Percentiles rank a stretch among this genome's conserved stretches.
phyloP scores from a whole-genome alignment of 1,284 basidiomycete genomes.

The Cryptococcus sp. region DNA sequence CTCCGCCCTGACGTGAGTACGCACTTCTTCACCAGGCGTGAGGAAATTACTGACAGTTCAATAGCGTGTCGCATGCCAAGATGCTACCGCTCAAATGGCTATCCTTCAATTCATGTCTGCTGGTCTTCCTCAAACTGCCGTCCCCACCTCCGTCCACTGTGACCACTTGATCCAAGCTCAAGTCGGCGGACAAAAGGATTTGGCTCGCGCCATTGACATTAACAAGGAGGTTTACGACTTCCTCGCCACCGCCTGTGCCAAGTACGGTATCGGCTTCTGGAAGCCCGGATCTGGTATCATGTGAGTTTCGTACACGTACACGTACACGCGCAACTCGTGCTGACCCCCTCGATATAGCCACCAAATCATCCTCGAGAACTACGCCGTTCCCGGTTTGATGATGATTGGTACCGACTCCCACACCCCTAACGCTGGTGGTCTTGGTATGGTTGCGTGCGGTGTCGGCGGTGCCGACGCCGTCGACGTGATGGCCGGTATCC shows the following conservation, averaged over 20 bases:
- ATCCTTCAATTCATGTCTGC: conserved; percentile 99
- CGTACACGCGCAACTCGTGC: background rate
- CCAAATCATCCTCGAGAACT: conserved; percentile 98
- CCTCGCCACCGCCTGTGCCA: conserved; percentile 94
- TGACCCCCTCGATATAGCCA: conserved; percentile 54
- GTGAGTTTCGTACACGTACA: conserved; percentile 18
- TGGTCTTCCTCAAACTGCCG: conserved; percentile 94
- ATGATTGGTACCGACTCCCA: conserved; percentile 99
- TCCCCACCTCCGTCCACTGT: conserved; percentile 97
- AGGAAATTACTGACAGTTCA: conserved; percentile 1
- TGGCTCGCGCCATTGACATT: conserved; percentile 86
- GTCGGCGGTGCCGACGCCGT: conserved; percentile 99
- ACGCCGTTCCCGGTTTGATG: conserved; percentile 96
- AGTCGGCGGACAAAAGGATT: conserved; percentile 87
- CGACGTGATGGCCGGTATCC: conserved; percentile 95
- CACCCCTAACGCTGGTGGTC: conserved; percentile 98
- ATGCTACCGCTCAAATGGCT: conserved; percentile 98
- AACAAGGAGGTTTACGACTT: conserved; percentile 99
- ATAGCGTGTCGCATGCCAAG: conserved; percentile 98
- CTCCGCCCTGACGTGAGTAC: conserved; percentile 85
- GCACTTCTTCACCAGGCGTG: too few relatives aligned
- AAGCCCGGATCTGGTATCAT: conserved; percentile 98
- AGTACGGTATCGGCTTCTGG: conserved; percentile 97
- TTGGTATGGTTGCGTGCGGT: conserved; percentile 98
- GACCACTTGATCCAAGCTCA: conserved; percentile 99